Evolutionary conservation across 441 rosid species (phyloP), one percentile per base, ranked within the genome.

Genomic region (Jatropha podagrica): DNA sequence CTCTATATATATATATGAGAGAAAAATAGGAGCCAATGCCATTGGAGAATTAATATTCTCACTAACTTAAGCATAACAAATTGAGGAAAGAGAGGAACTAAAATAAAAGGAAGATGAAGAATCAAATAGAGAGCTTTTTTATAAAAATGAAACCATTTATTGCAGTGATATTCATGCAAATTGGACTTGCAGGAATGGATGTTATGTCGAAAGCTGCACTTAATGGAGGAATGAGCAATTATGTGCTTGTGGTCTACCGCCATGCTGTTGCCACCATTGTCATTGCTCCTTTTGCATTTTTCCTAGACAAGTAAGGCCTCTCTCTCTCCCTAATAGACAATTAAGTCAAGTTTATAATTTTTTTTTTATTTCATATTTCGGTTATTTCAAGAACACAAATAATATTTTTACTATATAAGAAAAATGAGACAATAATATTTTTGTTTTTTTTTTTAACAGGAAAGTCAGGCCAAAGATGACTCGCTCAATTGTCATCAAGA

Each of bases 101-200:
- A 14, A 5, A 17, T 6, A 68, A 3, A 59, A 0, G 0, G 37
- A 54, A 41, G 49, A 54, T 54, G 59, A 66, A 18, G 42, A 37
- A 18, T 4, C 46, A 41, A 42, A 9, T 58, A 26, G 38, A 13
- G 10, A 48, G 63, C 4, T 61, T 11, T 15, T 77, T 88, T 13
- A 82, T 69, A 37, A 89, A 76, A 76, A 65, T 78, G 65, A 93
- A 91, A 71, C 92, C 99, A 8, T 93, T 84, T 76, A 68, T 88
- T 12, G 94, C 85, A 40, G 90, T 91, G n/a, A 74, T 89, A 49
- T 83, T 93, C 80, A 14, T 93, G 84, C 98, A 95, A 84, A 82
- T 87, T 1, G 99, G 97, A 2, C 60, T 93, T 13, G 94, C 96
- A 5, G 99, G 99, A n/a, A 92, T 95, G 99, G 99, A 93, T 68